These are phyloP conservation scores for Nepenthes mirabilis DNA, from an alignment of 148 eudicot species.

Conservation along the genomic window DNA sequence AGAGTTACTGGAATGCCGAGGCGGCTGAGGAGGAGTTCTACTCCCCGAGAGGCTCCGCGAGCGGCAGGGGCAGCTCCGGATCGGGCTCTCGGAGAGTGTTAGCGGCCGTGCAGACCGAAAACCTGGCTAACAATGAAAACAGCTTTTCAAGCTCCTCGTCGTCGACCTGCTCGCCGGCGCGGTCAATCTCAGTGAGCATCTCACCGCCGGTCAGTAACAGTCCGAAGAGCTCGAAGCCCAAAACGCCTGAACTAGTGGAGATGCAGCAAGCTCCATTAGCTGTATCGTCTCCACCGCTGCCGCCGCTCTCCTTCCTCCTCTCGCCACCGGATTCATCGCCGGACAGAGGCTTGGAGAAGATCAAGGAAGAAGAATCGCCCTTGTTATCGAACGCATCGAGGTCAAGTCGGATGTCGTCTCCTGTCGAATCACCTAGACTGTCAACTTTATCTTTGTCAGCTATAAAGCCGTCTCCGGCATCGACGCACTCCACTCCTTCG, in stretches of 20 bases:
- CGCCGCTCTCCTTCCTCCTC: constrained; percentile 21
- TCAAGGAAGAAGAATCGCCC: constrained; percentile 33
- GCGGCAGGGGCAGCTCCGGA: constrained; percentile 54
- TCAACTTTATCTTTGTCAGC: constrained; percentile 20
- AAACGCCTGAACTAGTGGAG: constrained; percentile 61
- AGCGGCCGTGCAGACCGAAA: constrained; percentile 25
- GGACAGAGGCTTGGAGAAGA: constrained; percentile 23
- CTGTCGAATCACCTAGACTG: constrained; percentile 28
- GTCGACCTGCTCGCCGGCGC: constrained; percentile 46
- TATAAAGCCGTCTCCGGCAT: constrained; percentile 15
- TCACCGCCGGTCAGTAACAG: constrained; percentile 63
- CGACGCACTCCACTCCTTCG: constrained; percentile 6
- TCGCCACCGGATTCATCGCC: constrained; percentile 25
- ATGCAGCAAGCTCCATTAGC: constrained; percentile 14
- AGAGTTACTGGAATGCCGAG: constrained; percentile 14
- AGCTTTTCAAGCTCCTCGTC: constrained; percentile 18
- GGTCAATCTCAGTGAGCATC: constrained; percentile 57
- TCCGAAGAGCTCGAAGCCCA: constrained; percentile 45
- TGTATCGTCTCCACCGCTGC: constrained; percentile 21
- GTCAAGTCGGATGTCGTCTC: constrained; percentile 22
- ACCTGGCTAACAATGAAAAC: constrained; percentile 13
- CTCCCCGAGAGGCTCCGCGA: constrained; percentile 77
- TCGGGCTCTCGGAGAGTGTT: constrained; percentile 49
- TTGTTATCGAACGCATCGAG: constrained; percentile 24
- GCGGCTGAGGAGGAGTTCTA: constrained; percentile 71